phyloP scores from a whole-genome alignment of 768 basidiomycete species.

The Lanmaoa pseudosensibilis region DNA sequence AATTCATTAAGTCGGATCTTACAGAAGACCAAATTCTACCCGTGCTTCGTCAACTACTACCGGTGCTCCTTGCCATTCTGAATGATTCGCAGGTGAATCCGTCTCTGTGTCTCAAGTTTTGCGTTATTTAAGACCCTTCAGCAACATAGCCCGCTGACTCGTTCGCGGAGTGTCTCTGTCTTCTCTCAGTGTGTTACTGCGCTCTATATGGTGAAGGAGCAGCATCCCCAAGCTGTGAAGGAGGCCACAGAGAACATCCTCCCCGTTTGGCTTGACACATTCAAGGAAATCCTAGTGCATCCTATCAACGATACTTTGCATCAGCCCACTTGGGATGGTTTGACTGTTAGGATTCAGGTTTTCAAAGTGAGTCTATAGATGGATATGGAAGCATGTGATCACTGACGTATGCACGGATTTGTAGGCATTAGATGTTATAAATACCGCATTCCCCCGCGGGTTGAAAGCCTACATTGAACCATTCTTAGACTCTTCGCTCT shows the following conservation, averaged over 20 bases:
- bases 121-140: conserved; percentile 24
- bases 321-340: conserved; percentile 72
- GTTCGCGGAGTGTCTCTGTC: conserved; percentile 81
- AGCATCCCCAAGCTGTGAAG: conserved; percentile 83
- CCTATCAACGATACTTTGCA: conserved; percentile 60
- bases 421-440: conserved; percentile 78
- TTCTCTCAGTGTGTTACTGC: conserved; percentile 89
- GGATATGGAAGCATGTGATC: not conserved
- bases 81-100: conserved; percentile 66
- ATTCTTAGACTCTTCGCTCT: conserved; percentile 57
- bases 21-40: conserved; percentile 95
- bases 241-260: conserved; percentile 79
- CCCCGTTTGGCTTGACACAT: conserved; percentile 90
- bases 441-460: conserved; percentile 78
- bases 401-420: conserved; percentile 1
- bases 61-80: conserved; percentile 78
- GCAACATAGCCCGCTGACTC: conserved; percentile 76
- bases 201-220: conserved; percentile 93
- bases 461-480: conserved; percentile 62
- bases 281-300: conserved; percentile 71
- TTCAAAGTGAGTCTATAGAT: conserved; percentile 60
- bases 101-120: not conserved
- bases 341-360: conserved; percentile 78
- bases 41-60: conserved; percentile 84
- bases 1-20: conserved; percentile 90